Evolutionary conservation across 805 yeast genomes (phyloP).

Genomic region (Pichia paraexigua): DNA sequence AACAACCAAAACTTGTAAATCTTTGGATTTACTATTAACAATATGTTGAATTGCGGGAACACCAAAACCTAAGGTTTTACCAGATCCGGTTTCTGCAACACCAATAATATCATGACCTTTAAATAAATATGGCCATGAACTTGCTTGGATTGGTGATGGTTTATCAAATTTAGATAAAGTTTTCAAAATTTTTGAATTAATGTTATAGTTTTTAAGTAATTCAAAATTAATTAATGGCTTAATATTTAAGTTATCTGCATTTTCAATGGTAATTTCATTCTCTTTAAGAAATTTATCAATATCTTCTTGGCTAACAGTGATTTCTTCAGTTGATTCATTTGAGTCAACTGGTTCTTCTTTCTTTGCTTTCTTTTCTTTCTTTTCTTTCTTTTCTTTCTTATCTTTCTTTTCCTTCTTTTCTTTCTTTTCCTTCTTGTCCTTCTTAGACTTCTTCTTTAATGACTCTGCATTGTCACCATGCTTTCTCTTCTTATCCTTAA

Average conservation of each 20-base stretch:
- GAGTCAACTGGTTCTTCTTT: slow-evolving; percentile 9
- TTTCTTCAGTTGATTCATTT: not conserved
- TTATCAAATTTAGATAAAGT: slow-evolving; percentile 66
- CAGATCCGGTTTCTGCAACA: slow-evolving; percentile 98
- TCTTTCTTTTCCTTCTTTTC: slow-evolving; percentile 31
- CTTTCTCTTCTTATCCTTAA: slow-evolving; percentile 26
- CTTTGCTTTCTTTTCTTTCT: slow-evolving; percentile 24
- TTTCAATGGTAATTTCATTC: slow-evolving; percentile 77
- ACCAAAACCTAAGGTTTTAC: slow-evolving; percentile 95
- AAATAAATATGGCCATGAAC: slow-evolving; percentile 86
- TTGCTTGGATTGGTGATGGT: slow-evolving; percentile 95
- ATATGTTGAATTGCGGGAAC: slow-evolving; percentile 89
- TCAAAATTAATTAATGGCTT: slow-evolving; percentile 67
- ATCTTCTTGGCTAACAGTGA: slow-evolving; percentile 37
- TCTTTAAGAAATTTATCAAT: slow-evolving; percentile 53
- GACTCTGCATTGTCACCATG: slow-evolving; percentile 17
- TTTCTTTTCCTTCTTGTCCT: slow-evolving; percentile 25
- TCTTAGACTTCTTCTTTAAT: slow-evolving; percentile 23
- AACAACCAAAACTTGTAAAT: slow-evolving; percentile 70
- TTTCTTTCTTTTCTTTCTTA: slow-evolving; percentile 34
- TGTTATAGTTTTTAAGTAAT: slow-evolving; percentile 37
- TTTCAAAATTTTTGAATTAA: slow-evolving; percentile 48
- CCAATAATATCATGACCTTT: slow-evolving; percentile 83
- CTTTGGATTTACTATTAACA: slow-evolving; percentile 35
- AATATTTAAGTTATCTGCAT: slow-evolving; percentile 42